A percentile compares a stretch with the other conserved stretches of the same genome.
Conservation (phyloP, 495 filamentous ascomycete species). For the Aspergillus conjunctus region DNA sequence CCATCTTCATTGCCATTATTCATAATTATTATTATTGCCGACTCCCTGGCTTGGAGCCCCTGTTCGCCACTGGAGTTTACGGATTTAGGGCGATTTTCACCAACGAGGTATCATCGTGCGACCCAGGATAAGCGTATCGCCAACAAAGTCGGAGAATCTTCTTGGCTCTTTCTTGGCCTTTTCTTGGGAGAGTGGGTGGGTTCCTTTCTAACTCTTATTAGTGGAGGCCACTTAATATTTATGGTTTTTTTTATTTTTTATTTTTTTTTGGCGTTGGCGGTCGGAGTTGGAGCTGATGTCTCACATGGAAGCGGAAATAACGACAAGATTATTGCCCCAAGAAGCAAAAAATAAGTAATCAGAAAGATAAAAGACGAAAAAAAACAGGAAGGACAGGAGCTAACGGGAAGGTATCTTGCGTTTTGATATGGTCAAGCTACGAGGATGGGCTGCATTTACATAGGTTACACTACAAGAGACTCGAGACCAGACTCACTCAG, state of each 20-base stretch:
- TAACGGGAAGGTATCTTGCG: slow-evolving; percentile 1
- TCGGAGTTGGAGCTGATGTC: slow-evolving; percentile 36
- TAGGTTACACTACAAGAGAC: slow-evolving; percentile 5
- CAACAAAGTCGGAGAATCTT: slow-evolving; percentile 36
- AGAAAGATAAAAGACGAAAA: slow-evolving; percentile 1
- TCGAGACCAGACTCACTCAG: neutral
- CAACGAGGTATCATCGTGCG: slow-evolving; percentile 14
- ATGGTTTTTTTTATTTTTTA: too few relatives aligned
- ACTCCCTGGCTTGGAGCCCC: neutral
- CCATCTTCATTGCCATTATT: neutral
- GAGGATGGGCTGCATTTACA: neutral
- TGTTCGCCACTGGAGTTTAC: neutral
- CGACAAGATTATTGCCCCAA: neutral
- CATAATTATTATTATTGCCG: neutral
- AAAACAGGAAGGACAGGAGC: neutral
- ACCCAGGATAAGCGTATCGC: slow-evolving; percentile 45
- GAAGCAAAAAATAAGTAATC: neutral
- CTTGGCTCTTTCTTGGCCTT: slow-evolving; percentile 26
- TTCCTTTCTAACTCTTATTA: slow-evolving; percentile 3
- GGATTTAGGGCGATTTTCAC: too few relatives aligned
- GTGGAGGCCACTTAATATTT: too few relatives aligned
- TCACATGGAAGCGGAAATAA: slow-evolving; percentile 29
- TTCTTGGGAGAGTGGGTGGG: neutral
- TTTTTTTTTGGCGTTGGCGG: neutral
- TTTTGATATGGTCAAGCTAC: neutral